Evolutionary conservation across 1,139 yeast genomes (phyloP), one percentile per base, ranked within the genome.

Genomic region (Yamadazyma pseudoaaseri): DNA sequence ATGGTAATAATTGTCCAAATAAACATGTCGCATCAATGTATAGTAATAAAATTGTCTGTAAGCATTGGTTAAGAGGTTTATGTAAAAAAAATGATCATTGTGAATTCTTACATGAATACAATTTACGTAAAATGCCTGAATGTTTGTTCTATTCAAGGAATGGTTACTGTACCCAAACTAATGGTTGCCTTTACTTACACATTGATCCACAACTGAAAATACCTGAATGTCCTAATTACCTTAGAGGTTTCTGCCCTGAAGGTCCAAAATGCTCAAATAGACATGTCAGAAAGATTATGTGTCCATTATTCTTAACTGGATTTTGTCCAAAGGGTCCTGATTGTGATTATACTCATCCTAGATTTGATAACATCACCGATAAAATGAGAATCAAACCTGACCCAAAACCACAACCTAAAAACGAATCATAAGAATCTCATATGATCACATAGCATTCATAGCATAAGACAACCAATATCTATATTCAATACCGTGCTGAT

Each of bases 51-150:
- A 68, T 70, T 36, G 98, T 92, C 12, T 92, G 98, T 58, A 92
- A 94, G 70, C 97, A 92, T 67, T 92, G 99, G 99, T 76, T 94
- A 31, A 76, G 97, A 48, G 98, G 98, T 0, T 73, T 94, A 24
- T 94, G 99, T 62, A 94, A 94, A 63, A 92, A 90, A 65, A 95
- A 95, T 35, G 96, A 90, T 49, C 90, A 86, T 44, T 94, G 98
- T 62, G 99, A 94, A 63, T 94, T 87, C 52, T 63, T 94, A 32
- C 99, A 94, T 60, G 99, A 94, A 53, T 92, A 90, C 56, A 92
- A 92, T 54, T 65, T 92, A 48, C 75, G 96, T 41, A 89, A 86
- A 58, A 90, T 94, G 96, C 98, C 98, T 2, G 98, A 94, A 58
- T 94, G 98, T 60, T 75, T 89, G 24, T 86, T 86, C 56, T 90